Evolutionary conservation across 2,329 filamentous ascomycete species (phyloP), one percentile per base, ranked within the genome.

Genomic region (Sordariomycetes sp.): DNA sequence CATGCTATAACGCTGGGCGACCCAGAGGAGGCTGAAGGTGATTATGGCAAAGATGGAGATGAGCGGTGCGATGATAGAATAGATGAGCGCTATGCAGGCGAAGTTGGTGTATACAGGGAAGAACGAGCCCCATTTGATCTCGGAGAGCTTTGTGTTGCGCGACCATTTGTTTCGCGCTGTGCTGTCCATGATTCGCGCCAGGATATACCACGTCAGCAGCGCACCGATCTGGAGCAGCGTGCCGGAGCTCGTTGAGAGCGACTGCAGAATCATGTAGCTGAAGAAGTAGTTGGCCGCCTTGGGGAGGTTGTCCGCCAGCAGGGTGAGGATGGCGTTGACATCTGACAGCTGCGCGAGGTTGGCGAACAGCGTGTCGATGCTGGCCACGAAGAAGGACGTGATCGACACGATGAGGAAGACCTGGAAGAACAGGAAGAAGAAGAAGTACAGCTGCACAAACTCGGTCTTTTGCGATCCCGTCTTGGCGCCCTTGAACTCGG

Each of bases 21-120:
- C 79, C 92, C 92, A 99, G 62, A 97, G 86, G 0, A 99, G 77
- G 53, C 82, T 81, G 69, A 97, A 97, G 0, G 93, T 97, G 69
- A 97, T 84, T 65, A 96, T 85, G 64, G 94, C 93, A 75, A 99
- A 97, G 24, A 97, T 75, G 54, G 94, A 83, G 67, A 99, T 97
- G 14, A 99, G 76, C 0, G 94, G 94, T 0, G 94, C 86, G 50
- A 97, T 86, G 59, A 97, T 81, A 46, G 85, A 89, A 72, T 97
- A 99, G 46, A 97, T 86, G 50, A 96, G 71, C 1, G 84, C 91
- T 64, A 99, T 97, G 62, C 90, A 95, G 51, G 92, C 94, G 65
- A 99, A 89, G 68, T 96, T 97, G 58, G 94, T 97, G 71, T 97
- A 99, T 0, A 96, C 86, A 0, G 94, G 94, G 70, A 97, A 99